Base-by-base conservation (phyloP, 257 asterid species). In the Eucommia ulmoides region DNA sequence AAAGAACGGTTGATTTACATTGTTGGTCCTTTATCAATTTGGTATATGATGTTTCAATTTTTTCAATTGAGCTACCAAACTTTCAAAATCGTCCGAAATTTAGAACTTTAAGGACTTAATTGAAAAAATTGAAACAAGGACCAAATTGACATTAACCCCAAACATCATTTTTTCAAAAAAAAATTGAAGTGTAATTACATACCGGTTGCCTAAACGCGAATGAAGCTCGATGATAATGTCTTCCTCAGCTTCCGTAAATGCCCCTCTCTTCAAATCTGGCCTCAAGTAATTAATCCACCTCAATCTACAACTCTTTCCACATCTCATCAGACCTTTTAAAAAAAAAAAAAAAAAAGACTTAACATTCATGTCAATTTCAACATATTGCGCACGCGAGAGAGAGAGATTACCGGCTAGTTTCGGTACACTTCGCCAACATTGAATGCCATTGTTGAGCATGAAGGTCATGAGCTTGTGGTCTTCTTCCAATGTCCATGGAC, bases 401-500 rank as follows among this genome's bases (percentile, higher is more conserved):
- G 38, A 29, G 38, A 5, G 15, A 19, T 23, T 63, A 78, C 94
- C 96, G 59, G 94, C 89, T 3, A 78, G 73, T 61, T 87, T 78
- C 0, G 96, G 94, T 23, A 87, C 87, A n/a, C 80, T 72, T 8
- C 93, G 74, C 94, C 96, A 87, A 9, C 93, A 87, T 58, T 83
- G 83, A 41, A 83, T 83, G 2, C 96, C 96, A 60, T 83, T 83
- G 60, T 70, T 78, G 76, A 83, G 87, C 65, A 86, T 83, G 79
- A 80, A 86, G 51, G 59, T 72, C 85, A 82, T 71, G 41, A 86
- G 88, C 83, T 78, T 83, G 24, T 75, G 69, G 56, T 86, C 96
- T 70, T 87, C 96, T 65, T 86, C 88, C 29, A 73, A 56, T 0
- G 93, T 86, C 96, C 94, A 86, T 1, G 93, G 94, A 23, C 96